phyloP scores from a whole-genome alignment of 805 yeast species.

The Wickerhamomyces queroliae region DNA sequence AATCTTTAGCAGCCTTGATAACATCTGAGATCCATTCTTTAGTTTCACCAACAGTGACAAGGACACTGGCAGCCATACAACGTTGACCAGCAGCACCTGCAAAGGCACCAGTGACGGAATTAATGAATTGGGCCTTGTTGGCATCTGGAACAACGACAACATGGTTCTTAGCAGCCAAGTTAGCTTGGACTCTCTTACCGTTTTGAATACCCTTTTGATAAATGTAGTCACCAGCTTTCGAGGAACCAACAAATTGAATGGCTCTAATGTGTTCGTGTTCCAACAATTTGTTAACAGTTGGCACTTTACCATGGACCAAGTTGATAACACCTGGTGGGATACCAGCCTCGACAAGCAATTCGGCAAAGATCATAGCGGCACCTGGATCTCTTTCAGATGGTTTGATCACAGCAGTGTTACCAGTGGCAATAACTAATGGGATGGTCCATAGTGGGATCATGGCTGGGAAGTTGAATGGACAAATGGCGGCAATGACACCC shows the following conservation, averaged over 20 bases:
- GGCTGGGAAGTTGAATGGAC: slow-evolving; percentile 81
- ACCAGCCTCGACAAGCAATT: slow-evolving; percentile 64
- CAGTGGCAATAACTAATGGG: slow-evolving; percentile 55
- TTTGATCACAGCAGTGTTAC: slow-evolving; percentile 68
- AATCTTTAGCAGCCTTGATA: slow-evolving; percentile 47
- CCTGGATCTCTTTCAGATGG: slow-evolving; percentile 75
- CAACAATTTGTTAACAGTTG: slow-evolving; percentile 61
- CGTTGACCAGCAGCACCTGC: slow-evolving; percentile 85
- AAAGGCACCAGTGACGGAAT: slow-evolving; percentile 67
- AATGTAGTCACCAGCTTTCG: slow-evolving; percentile 69
- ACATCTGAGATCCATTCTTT: slow-evolving; percentile 60
- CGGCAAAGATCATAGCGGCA: slow-evolving; percentile 67
- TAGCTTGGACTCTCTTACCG: slow-evolving; percentile 75
- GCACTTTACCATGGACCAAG: slow-evolving; percentile 67
- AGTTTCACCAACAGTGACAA: slow-evolving; percentile 62
- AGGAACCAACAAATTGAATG: slow-evolving; percentile 72
- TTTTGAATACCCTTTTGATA: slow-evolving; percentile 60
- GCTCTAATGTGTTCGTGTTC: slow-evolving; percentile 71
- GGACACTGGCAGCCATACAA: slow-evolving; percentile 74
- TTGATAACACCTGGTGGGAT: slow-evolving; percentile 68
- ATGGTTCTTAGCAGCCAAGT: slow-evolving; percentile 74
- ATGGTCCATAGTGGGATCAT: slow-evolving; percentile 63
- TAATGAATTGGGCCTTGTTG: slow-evolving; percentile 54
- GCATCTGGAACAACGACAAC: slow-evolving; percentile 71
- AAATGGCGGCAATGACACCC: slow-evolving; percentile 74